phyloP scores from a whole-genome alignment of 2,329 filamentous ascomycete species.

The Talaromyces piceae region DNA sequence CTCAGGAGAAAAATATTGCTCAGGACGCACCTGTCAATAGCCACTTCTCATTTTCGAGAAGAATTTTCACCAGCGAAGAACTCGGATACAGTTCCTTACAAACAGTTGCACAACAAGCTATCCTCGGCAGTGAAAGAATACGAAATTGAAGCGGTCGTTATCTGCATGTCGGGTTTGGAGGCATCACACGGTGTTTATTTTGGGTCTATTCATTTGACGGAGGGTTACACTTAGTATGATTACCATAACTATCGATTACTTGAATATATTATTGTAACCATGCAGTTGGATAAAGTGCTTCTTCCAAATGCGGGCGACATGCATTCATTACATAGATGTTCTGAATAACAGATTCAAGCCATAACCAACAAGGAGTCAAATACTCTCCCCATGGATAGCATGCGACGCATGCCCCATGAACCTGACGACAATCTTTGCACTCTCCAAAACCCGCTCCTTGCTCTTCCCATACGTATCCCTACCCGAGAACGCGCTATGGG shows the following conservation, averaged over 20 bases:
- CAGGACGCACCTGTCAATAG: background rate
- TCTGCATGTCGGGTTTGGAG: background rate
- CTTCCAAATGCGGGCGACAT: too few species aligned
- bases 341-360: too few species aligned
- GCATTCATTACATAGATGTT: too few species aligned
- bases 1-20: background rate
- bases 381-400: conserved; percentile 21
- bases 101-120: conserved; percentile 1
- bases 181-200: background rate
- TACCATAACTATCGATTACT: too few species aligned
- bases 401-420: conserved; percentile 31
- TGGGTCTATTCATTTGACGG: too few species aligned
- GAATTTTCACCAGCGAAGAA: background rate
- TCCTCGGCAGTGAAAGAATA: background rate
- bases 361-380: too few species aligned
- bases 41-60: background rate
- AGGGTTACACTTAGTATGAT: too few species aligned
- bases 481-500: conserved; percentile 60
- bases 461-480: conserved; percentile 54
- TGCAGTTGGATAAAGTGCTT: too few species aligned
- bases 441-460: conserved; percentile 62
- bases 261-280: too few species aligned
- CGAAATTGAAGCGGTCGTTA: background rate
- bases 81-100: background rate
- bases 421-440: conserved; percentile 65